Evolutionary conservation across 2,329 filamentous ascomycete species (phyloP), one percentile per base, ranked within the genome.

Genomic region (Fusarium burgessii): DNA sequence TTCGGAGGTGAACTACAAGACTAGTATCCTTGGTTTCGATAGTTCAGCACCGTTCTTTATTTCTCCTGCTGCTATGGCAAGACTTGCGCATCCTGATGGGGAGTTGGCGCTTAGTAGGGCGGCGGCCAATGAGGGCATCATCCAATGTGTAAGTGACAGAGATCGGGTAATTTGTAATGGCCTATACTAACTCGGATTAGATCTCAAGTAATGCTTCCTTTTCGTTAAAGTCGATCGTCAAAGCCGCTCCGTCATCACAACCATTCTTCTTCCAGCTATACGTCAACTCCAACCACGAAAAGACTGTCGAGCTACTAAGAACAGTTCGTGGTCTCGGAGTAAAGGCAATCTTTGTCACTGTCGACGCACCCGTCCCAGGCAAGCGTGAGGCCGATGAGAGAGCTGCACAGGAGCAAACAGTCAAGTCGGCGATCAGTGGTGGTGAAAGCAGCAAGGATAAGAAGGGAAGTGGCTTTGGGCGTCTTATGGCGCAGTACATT

Each of bases 51-150:
- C 90, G 0, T 82, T 92, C 36, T 92, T 92, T 76, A 86, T 88
- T 58, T 86, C 88, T 29, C 90, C 90, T 3, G 89, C 90, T 2
- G 89, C 89, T 3, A 89, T 92, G 86, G 89, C 88, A 4, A 86
- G 84, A 54, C 79, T 91, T 50, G 88, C 90, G 40, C 89, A 92
- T 70, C 84, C 87, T 0, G 86, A 90, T n/a, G 91, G 90, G 8
- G 90, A 92, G 77, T 13, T 76, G 15, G 74, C 66, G 15, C 74
- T 75, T 51, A 76, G 74, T 18, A 58, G 74, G 2, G 74, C 73
- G 5, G 74, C 68, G 2, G 71, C 74, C 3, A 75, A 64, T 6
- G 59, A 76, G 35, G 74, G 74, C 0, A 76, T 76, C 9, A 73
- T 76, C 10, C 73, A 76, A 57, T 74, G 75, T 45, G 73, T 74